Evolutionary conservation across 768 basidiomycete species (phyloP), one percentile per base, ranked within the genome.

Genomic region (Boletus reticuloceps): DNA sequence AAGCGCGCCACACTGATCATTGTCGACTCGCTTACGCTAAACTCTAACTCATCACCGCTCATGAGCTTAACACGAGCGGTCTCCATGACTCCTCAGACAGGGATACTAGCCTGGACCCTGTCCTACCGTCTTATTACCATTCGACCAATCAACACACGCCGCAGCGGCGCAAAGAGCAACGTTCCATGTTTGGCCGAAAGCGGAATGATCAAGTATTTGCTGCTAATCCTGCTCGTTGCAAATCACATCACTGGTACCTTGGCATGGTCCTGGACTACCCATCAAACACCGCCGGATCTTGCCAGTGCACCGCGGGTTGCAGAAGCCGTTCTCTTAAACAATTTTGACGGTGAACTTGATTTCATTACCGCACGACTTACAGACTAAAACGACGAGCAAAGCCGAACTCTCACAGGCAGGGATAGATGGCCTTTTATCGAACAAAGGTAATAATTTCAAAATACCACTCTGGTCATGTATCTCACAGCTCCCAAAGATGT

Each of bases 401-500:
- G 63, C 54, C 50, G 64, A 52, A 51, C 46, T 58, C 49, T 59
- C 63, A 49, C 65, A 64, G 50, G 40, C 60, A 41, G 57, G 63
- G 39, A 36, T 59, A 38, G 55, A 61, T 58, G 54, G 48, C 51
- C 54, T 58, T 42, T 51, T 67, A 20, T 50, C 32, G 38, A 57
- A 46, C 52, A 39, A 54, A 56, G 60, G 59, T 65, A 59, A 25
- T 4, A 25, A 25, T 46, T 45, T 41, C 36, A 36, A 56, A 43
- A 59, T 52, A 43, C 39, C 40, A 27, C 44, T 36, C 49, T 11
- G 19, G 53, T 51, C 47, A 32, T 41, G 16, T n/a, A 34, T 47
- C 56, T 66, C 53, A 62, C 53, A 39, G 7, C 48, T 31, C 37
- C 46, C 20, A 32, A 59, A 82, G 81, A 75, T 50, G 63, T 70